Base-by-base conservation (phyloP, 805 yeast species). In the Monosporozyma solicola region DNA sequence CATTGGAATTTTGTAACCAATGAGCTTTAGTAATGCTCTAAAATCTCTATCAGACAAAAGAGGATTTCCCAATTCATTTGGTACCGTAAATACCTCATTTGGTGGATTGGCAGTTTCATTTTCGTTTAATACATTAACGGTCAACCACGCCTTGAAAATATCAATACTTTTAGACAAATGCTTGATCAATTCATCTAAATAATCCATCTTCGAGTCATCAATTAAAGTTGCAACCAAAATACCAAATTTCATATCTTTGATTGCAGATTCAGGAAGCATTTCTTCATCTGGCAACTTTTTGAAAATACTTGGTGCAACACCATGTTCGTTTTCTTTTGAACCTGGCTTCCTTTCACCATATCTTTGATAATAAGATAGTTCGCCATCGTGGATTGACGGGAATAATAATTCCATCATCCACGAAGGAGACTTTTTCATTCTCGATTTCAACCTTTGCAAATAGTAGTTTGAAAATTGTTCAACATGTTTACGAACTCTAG, bases 341-440 rank as follows among this genome's bases (percentile, higher is more conserved):
- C 45, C 10, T 2, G 50, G 27, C 48, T 65, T 80, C 35, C 80
- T 75, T 51, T 66, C 66, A 22, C 67, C 70, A 48, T 62, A 63
- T 54, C 58, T 64, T 54, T 66, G 75, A 59, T 75, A 92, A 46
- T 74, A 71, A 55, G 72, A 70, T 24, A 74, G 71, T 55, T 65
- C 76, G 22, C 68, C 70, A 61, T 73, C 80, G 67, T 64, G 79
- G 55, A 73, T 57, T 59, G 83, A 72, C 46, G 86, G 79, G 63
- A 88, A 87, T 50, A 89, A 69, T 3, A 92, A 61, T 61, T 89
- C 96, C 5, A 79, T 71, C 57, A 66, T 81, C 61, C 76, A 76
- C 51, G 76, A 72, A 48, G 79, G 91, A 56, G 83, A 77, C 59
- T 65, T 74, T 24, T 68, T 73, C 53, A 75, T 72, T 54, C 70